These are phyloP conservation scores for Ceratobasidium sp. DNA, from an alignment of 1,284 basidiomycete species.

Conservation along the genomic window DNA sequence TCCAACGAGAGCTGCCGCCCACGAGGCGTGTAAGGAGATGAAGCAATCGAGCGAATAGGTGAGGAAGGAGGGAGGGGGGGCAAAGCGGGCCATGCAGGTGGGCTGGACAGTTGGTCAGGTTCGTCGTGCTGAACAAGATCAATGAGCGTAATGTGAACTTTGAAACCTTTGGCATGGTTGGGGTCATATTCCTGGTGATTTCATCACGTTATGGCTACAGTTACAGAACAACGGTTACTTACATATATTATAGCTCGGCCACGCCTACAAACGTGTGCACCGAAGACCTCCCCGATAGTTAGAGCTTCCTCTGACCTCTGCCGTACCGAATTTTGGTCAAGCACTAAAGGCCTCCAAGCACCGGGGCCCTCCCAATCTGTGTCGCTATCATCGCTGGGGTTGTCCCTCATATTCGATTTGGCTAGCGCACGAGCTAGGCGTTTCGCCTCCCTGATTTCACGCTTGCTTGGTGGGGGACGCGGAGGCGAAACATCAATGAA, in stretches of 20 bases:
- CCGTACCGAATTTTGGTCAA: conserved; percentile 30
- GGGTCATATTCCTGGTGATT: conserved; percentile 29
- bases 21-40: conserved; percentile 34
- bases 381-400: conserved; percentile 38
- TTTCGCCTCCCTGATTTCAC: conserved; percentile 23
- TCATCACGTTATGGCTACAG: background rate
- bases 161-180: conserved; percentile 20
- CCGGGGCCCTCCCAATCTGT: conserved; percentile 38
- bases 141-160: conserved; percentile 36
- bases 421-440: conserved; percentile 31
- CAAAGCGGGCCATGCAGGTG: conserved; percentile 32
- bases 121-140: conserved; percentile 36
- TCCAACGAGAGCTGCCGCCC: conserved; percentile 14
- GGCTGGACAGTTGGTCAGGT: conserved; percentile 34
- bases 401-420: conserved; percentile 33
- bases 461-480: conserved; percentile 35
- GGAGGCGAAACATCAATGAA: conserved; percentile 37
- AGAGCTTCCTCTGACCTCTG: conserved; percentile 36
- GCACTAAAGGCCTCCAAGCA: conserved; percentile 28
- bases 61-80: conserved; percentile 35
- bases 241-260: conserved; percentile 32
- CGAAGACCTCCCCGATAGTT: conserved; percentile 35
- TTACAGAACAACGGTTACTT: background rate
- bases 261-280: conserved; percentile 33
- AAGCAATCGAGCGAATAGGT: conserved; percentile 31